Base-by-base conservation (phyloP, 805 yeast genomes). In the Saccharomycopsis sp. region DNA sequence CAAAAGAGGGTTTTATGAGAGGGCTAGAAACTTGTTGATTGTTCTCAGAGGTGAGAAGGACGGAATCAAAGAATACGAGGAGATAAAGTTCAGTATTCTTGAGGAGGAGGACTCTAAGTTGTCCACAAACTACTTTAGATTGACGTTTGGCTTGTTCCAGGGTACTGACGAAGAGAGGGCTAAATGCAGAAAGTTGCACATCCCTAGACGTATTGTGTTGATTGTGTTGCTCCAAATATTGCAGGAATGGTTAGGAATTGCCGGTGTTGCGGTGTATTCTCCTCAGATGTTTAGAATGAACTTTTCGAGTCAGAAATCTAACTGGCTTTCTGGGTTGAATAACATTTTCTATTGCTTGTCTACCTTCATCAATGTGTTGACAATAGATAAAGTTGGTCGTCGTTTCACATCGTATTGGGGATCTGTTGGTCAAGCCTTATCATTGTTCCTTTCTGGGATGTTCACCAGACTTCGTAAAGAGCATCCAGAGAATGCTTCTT, bases 201-300 rank as follows among this genome's bases (percentile, higher is more conserved):
- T 84, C 66, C 71, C 82, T 65, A 80, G 78, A 68, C 38, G 56
- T 35, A 35, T 53, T 29, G 75, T 85, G 74, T 80, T 81, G 74
- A 58, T 81, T 52, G 72, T 84, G 59, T 87, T 88, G 66, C 73
- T 86, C 1, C 88, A 84, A 72, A 82, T 84, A 64, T 81, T 82
- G 78, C 86, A 82, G 72, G 88, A 84, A 70, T 78, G 84, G 65
- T 79, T 85, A 54, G 89, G 89, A 64, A 81, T 86, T 72, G 85
- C 84, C 64, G 86, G 86, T 52, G 83, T 84, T 63, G 82, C 83
- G 61, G 84, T 83, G 72, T 84, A 84, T 65, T 77, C 85, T 35
- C 77, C 85, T 22, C 81, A 80, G 53, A 70, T 81, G 64, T 80
- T 80, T 64, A 77, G 78, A 68, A 75, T 80, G 65, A 78, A 77